phyloP scores from a whole-genome alignment of 257 asterid genomes.

The Nyctanthes arbortristis region DNA sequence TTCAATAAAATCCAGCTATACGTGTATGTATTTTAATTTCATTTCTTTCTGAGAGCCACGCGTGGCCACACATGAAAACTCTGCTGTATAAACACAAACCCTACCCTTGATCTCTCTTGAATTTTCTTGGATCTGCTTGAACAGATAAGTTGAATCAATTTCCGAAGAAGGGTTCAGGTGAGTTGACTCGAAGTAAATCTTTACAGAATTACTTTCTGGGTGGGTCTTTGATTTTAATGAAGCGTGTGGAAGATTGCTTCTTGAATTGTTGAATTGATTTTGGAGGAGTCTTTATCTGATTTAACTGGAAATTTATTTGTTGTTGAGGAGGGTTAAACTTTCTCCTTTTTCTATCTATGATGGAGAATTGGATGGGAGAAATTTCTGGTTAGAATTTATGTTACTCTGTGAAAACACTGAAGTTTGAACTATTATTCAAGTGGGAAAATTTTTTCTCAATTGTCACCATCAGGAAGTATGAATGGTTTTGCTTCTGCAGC shows the following conservation, averaged over 20 bases:
- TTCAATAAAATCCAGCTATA: too few relatives aligned
- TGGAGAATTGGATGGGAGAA: neutral
- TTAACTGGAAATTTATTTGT: neutral
- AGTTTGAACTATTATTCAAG: neutral
- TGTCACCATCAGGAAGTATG: neutral
- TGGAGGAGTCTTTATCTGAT: neutral
- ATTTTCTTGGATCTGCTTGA: slow-evolving; percentile 1
- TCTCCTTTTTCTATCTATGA: neutral
- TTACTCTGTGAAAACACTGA: too few relatives aligned
- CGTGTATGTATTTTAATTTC: neutral
- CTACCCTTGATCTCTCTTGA: neutral
- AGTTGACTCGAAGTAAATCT: neutral
- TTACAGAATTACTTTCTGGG: neutral
- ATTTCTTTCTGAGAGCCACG: neutral
- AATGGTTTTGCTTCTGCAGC: neutral
- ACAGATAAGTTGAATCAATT: neutral
- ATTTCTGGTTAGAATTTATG: neutral
- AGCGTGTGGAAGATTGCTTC: neutral
- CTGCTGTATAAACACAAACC: neutral
- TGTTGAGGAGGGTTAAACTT: neutral
- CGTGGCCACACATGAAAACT: slow-evolving; percentile 2
- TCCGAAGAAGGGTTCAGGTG: neutral
- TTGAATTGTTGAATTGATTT: neutral
- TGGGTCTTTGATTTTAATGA: neutral
- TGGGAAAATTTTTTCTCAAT: neutral